These are phyloP conservation scores for Tetrapisispora taiwanensis DNA, from an alignment of 805 yeast genomes.

Conservation along the genomic window DNA sequence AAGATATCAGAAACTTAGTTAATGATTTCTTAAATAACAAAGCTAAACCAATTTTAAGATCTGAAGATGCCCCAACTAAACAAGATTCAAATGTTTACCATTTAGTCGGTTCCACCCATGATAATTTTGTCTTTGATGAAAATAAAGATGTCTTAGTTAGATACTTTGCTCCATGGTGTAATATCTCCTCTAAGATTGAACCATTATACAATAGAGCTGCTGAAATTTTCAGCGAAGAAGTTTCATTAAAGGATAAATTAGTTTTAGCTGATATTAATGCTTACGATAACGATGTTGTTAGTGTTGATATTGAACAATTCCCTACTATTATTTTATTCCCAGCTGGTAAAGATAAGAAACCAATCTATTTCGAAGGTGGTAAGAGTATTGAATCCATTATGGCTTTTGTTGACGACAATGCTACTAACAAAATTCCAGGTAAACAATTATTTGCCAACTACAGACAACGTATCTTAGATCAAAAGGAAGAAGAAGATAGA, in stretches of 20 bases:
- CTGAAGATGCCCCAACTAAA: constrained; percentile 74
- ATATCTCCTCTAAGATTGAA: constrained; percentile 87
- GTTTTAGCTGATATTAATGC: constrained; percentile 83
- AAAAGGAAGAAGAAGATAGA: constrained; percentile 11
- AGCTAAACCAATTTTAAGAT: constrained; percentile 63
- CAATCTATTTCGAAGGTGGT: constrained; percentile 53
- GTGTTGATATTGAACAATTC: constrained; percentile 73
- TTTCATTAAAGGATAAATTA: constrained; percentile 42
- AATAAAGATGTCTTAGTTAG: constrained; percentile 69
- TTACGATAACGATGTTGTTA: constrained; percentile 72
- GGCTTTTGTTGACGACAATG: constrained; percentile 59
- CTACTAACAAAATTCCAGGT: constrained; percentile 54
- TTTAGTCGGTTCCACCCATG: constrained; percentile 79
- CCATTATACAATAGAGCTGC: constrained; percentile 88
- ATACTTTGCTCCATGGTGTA: constrained; percentile 98
- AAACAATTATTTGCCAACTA: constrained; percentile 24
- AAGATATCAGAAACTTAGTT: constrained; percentile 52
- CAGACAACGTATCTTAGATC: constrained; percentile 11
- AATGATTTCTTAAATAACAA: constrained; percentile 53
- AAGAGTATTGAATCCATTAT: constrained; percentile 69
- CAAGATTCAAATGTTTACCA: constrained; percentile 69
- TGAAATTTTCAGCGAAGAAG: constrained; percentile 45
- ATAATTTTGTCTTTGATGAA: constrained; percentile 47
- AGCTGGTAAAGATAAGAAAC: constrained; percentile 64
- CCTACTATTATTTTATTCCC: constrained; percentile 90